Evolutionary conservation across 768 basidiomycete species (phyloP).

Genomic region (Tulasnella sp.): DNA sequence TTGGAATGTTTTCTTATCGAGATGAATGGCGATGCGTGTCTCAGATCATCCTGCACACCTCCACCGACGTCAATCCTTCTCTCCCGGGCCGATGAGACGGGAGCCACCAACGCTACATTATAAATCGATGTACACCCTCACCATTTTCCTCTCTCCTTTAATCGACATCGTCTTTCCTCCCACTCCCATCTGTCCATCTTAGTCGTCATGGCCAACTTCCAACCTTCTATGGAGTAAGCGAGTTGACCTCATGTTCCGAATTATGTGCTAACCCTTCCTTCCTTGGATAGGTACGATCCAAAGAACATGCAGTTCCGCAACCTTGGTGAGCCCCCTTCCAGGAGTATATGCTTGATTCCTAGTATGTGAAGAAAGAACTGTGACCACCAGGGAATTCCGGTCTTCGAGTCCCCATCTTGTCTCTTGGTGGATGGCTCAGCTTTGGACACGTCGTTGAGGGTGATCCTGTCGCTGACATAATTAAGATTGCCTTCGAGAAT

Average conservation of each 20-base stretch:
- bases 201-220: constrained; percentile 19
- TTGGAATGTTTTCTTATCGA: neutral
- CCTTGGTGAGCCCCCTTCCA: constrained; percentile 43
- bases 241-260: neutral
- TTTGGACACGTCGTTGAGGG: constrained; percentile 61
- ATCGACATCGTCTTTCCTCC: neutral
- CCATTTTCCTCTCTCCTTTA: neutral
- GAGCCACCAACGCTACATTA: neutral
- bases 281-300: constrained; percentile 21
- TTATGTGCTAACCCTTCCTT: neutral
- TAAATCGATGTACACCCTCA: neutral
- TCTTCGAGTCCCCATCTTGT: constrained; percentile 62
- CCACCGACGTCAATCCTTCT: neutral
- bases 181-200: neutral
- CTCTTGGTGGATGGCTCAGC: constrained; percentile 67
- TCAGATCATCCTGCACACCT: neutral
- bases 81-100: constrained; percentile 6
- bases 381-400: constrained; percentile 43
- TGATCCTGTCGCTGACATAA: constrained; percentile 73
- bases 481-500: constrained; percentile 69
- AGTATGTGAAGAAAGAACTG: neutral
- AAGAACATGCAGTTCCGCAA: constrained; percentile 42
- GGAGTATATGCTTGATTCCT: no score
- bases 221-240: constrained; percentile 8
- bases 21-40: neutral